phyloP scores from a whole-genome alignment of 495 filamentous ascomycete species.

The Neurospora hispaniola region DNA sequence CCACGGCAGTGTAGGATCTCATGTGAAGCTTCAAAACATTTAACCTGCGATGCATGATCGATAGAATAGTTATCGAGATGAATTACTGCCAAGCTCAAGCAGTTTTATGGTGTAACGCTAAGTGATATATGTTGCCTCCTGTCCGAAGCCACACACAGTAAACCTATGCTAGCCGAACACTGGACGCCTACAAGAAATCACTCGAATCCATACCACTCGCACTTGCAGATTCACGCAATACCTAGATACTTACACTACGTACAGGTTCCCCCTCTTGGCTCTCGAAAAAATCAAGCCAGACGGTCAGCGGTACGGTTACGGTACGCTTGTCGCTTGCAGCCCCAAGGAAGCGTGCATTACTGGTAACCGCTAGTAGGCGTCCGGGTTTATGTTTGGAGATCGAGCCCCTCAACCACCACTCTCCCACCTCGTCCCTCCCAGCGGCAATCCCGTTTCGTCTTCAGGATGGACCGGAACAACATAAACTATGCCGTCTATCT shows the following conservation, averaged over 20 bases:
- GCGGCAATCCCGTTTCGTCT: neutral
- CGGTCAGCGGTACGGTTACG: neutral
- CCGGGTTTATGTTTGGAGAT: neutral
- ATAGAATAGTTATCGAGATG: neutral
- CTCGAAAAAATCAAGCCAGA: neutral
- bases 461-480: slow-evolving; percentile 19
- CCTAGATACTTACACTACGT: neutral
- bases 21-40: neutral
- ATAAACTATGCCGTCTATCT: slow-evolving; percentile 63
- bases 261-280: neutral
- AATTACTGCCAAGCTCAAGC: neutral
- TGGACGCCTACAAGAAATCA: neutral
- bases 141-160: neutral
- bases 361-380: neutral
- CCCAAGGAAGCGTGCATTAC: neutral
- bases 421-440: neutral
- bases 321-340: neutral
- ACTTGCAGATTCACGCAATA: neutral
- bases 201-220: neutral
- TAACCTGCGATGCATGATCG: neutral
- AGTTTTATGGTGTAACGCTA: neutral
- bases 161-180: neutral
- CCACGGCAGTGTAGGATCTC: neutral
- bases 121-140: neutral
- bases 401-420: neutral